These are phyloP conservation scores for Periconia digitata DNA, from an alignment of 2,329 filamentous ascomycete species.

Conservation along the genomic window DNA sequence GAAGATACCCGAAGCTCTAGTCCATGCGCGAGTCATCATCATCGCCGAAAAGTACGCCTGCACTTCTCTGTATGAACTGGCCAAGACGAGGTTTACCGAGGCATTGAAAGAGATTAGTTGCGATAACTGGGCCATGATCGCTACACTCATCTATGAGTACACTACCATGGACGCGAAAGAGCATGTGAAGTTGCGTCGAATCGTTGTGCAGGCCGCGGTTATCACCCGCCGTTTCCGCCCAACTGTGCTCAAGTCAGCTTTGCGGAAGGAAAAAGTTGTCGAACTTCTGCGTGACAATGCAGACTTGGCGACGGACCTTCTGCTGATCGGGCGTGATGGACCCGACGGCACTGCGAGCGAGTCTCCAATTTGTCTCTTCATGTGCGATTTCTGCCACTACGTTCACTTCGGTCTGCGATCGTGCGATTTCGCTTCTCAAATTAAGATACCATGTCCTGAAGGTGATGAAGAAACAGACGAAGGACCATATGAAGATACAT, in stretches of 20 bases:
- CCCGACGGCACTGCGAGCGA: too few species aligned
- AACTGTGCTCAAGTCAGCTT: conserved; percentile 5
- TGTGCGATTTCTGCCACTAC: too few species aligned
- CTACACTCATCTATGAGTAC: conserved; percentile 19
- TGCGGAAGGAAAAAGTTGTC: conserved; percentile 8
- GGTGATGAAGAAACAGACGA: too few species aligned
- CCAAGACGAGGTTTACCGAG: conserved; percentile 15
- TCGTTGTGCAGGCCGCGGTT: conserved; percentile 11
- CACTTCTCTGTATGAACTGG: conserved; percentile 19
- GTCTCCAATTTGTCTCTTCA: too few species aligned
- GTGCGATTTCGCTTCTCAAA: too few species aligned
- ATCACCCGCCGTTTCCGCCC: conserved; percentile 7
- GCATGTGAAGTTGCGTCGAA: conserved; percentile 14
- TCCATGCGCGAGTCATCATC: conserved; percentile 21
- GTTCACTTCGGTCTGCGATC: too few species aligned
- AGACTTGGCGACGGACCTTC: conserved; percentile 20
- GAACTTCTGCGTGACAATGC: conserved; percentile 18
- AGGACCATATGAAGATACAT: too few species aligned
- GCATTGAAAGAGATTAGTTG: conserved; percentile 9
- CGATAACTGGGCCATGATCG: conserved; percentile 18
- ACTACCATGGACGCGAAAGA: conserved; percentile 14
- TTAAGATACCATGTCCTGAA: too few species aligned
- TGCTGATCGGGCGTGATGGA: conserved; percentile 11
- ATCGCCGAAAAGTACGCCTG: conserved; percentile 27
- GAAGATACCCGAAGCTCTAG: conserved; percentile 11